Percentiles rank a stretch among this genome's conserved stretches.
These are phyloP conservation scores for Pythium myriotylum DNA, from an alignment of 352 stramenopile genomes.

Conservation along the genomic window DNA sequence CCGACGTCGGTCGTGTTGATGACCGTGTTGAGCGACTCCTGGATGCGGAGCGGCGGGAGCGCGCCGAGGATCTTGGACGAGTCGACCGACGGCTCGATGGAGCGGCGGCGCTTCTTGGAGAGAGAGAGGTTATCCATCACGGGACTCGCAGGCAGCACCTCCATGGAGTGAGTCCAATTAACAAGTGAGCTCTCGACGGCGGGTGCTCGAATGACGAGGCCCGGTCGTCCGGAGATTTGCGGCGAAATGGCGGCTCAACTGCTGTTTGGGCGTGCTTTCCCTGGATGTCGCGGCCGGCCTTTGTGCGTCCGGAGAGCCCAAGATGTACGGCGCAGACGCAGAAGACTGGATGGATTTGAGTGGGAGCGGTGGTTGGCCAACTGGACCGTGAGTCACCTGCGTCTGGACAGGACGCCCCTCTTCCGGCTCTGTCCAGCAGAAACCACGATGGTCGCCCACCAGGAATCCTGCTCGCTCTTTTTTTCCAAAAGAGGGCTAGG, in stretches of 20 bases:
- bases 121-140: conserved; percentile 28
- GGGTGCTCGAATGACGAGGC: conserved; percentile 22
- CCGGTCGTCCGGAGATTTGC: no score
- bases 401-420: conserved; percentile 15
- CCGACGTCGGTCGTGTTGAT: conserved; percentile 20
- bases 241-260: conserved; percentile 7
- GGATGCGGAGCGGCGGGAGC: conserved; percentile 39
- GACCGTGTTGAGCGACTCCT: conserved; percentile 28
- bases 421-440: conserved; percentile 22
- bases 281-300: neutral
- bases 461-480: conserved; percentile 13
- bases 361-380: conserved; percentile 16
- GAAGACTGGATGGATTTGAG: conserved; percentile 27
- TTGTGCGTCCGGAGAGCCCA: conserved; percentile 4
- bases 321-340: conserved; percentile 18
- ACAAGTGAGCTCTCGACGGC: conserved; percentile 16
- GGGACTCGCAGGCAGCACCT: conserved; percentile 36
- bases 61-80: conserved; percentile 52
- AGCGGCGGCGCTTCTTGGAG: conserved; percentile 70
- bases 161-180: conserved; percentile 30
- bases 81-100: conserved; percentile 59
- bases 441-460: conserved; percentile 8
- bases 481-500: neutral
- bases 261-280: conserved; percentile 15
- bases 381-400: conserved; percentile 20